phyloP scores from a whole-genome alignment of 352 stramenopile genomes.

The Phytophthora agathidicida region DNA sequence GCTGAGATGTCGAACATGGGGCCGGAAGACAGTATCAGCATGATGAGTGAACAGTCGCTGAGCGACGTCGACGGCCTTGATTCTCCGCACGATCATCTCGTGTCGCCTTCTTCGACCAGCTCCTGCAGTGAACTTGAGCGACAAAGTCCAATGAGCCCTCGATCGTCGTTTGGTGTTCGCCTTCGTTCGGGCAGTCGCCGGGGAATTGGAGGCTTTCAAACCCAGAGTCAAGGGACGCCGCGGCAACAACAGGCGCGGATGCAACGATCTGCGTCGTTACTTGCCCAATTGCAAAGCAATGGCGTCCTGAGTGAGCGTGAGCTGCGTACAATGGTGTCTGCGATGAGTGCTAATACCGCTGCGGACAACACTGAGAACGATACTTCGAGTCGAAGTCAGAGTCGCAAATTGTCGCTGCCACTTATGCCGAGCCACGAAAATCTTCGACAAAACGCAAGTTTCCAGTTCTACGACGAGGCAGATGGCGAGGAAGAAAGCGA shows the following conservation, averaged over 20 bases:
- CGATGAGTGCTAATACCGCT: constrained; percentile 24
- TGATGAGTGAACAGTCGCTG: constrained; percentile 52
- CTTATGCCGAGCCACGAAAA: constrained; percentile 62
- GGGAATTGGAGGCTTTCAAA: constrained; percentile 16
- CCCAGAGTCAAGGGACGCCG: constrained; percentile 1
- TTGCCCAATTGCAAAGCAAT: constrained; percentile 21
- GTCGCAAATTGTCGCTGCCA: constrained; percentile 60
- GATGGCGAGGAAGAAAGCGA: constrained; percentile 26
- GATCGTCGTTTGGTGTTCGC: constrained; percentile 33
- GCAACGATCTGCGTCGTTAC: constrained; percentile 20
- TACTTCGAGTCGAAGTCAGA: constrained; percentile 20
- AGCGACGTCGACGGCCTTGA: constrained; percentile 46
- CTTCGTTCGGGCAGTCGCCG: constrained; percentile 13
- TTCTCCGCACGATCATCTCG: constrained; percentile 48
- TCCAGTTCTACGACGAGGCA: constrained; percentile 26
- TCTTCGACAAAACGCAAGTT: constrained; percentile 21
- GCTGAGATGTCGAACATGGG: constrained; percentile 22
- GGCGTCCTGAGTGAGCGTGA: constrained; percentile 24
- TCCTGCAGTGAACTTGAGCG: constrained; percentile 44
- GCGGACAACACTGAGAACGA: constrained; percentile 8
- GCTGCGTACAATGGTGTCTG: constrained; percentile 36
- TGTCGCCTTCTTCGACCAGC: constrained; percentile 70
- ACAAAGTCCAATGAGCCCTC: constrained; percentile 33
- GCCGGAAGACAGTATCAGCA: constrained; percentile 37
- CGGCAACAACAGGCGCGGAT: constrained; percentile 11